Conservation (phyloP, 2,329 filamentous ascomycete genomes). For the Penicillium vulpinum region DNA sequence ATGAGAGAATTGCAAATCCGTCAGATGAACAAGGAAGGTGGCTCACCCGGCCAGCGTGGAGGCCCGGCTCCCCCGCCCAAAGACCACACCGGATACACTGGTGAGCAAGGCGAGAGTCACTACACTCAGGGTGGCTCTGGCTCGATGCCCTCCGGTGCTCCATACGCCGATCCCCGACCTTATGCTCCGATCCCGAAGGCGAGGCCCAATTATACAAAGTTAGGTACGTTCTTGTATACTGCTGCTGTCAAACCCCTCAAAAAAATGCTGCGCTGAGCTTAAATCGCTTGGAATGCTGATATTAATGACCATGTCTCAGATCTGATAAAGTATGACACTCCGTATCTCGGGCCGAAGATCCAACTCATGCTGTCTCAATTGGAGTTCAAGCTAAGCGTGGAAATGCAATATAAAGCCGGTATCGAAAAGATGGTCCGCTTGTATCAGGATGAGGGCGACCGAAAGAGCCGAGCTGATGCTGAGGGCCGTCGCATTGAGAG, state of each 20-base stretch:
- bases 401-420: slow-evolving; percentile 97
- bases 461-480: slow-evolving; percentile 91
- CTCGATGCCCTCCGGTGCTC: slow-evolving; percentile 77
- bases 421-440: slow-evolving; percentile 99
- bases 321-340: slow-evolving; percentile 97
- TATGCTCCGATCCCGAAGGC: slow-evolving; percentile 68
- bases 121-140: slow-evolving; percentile 65
- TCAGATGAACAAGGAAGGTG: slow-evolving; percentile 59
- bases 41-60: slow-evolving; percentile 52
- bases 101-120: slow-evolving; percentile 55
- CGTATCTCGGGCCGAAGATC: slow-evolving; percentile 91
- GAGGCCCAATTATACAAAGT: slow-evolving; percentile 89
- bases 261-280: neutral
- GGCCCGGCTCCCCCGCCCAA: slow-evolving; percentile 67
- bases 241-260: neutral
- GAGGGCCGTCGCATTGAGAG: slow-evolving; percentile 88
- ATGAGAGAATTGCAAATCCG: slow-evolving; percentile 85
- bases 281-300: slow-evolving; percentile 24
- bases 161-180: slow-evolving; percentile 73
- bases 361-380: slow-evolving; percentile 99
- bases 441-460: slow-evolving; percentile 95
- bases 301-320: slow-evolving; percentile 56
- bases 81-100: slow-evolving; percentile 58
- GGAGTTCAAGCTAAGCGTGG: slow-evolving; percentile 97
- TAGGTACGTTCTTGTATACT: slow-evolving; percentile 63